Conservation (phyloP, 2,329 filamentous ascomycete species). For the Alternaria rosae region DNA sequence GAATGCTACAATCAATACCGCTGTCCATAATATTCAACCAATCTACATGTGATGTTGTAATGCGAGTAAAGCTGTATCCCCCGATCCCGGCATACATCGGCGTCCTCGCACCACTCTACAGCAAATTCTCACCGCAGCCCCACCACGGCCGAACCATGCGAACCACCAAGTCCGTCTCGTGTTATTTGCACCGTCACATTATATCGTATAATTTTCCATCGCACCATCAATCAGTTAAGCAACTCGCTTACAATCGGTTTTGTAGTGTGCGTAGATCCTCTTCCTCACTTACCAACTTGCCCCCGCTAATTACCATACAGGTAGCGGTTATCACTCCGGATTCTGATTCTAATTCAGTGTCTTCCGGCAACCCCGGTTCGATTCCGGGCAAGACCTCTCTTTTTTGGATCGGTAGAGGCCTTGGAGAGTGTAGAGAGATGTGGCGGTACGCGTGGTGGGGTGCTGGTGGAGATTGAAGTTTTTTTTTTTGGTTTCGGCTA, state of each 20-base stretch:
- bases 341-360: constrained; percentile 5
- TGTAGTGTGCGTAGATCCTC: constrained; percentile 8
- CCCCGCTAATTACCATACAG: constrained; percentile 7
- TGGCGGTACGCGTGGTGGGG: background rate
- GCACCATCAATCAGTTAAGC: constrained; percentile 7
- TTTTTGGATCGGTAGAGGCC: background rate
- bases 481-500: background rate
- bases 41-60: background rate
- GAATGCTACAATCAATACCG: constrained; percentile 2
- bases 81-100: background rate
- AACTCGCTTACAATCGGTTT: constrained; percentile 9
- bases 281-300: constrained; percentile 2
- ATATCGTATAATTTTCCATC: too few relatives aligned
- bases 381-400: constrained; percentile 17
- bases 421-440: background rate
- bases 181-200: accelerated
- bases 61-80: background rate
- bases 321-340: constrained; percentile 21
- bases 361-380: constrained; percentile 20
- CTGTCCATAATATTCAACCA: background rate
- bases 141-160: background rate
- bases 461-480: background rate
- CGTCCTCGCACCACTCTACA: background rate
- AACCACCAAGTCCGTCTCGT: background rate
- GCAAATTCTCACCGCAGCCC: background rate